Evolutionary conservation across 1,139 yeast genomes (phyloP), one percentile per base, ranked within the genome.

Genomic region (Zhuliangozyma blackwelliae): DNA sequence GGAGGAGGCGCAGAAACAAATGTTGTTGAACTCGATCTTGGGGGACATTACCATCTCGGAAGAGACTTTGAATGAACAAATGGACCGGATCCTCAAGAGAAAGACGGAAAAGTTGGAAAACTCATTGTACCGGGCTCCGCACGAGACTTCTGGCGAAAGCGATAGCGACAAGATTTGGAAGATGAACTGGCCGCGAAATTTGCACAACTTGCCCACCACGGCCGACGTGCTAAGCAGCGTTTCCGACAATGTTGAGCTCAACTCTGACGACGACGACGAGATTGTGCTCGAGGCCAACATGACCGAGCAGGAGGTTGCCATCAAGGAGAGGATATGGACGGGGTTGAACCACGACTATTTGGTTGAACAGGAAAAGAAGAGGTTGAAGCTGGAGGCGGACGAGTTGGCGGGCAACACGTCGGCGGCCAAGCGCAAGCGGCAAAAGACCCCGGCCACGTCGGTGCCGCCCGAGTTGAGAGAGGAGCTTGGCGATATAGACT

Each of bases 331-430:
- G 43, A 77, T 89, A 5, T 92, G 98, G 97, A 78, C 85, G 39
- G 89, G 94, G 1, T 69, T 87, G 37, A 88, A 92, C 59, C 86
- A 85, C 41, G 97, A 90, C 26, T 94, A 80, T 52, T 65, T 92
- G 40, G 61, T 88, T 21, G 94, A 83, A 36, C 96, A 88, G 59
- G 97, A 92, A 51, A 78, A 78, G 49, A 89, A 88, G 56, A 68
- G 92, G 44, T 70, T 90, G 46, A 87, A 90, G 54, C 75, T 75
- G 36, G 96, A 90, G 54, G 94, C 96, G 0, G 98, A 94, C 62
- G 79, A 77, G 41, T 68, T 82, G 30, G 80, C 89, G 0, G 94
- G 94, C 5, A 85, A 83, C 51, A 79, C 85, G 1, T 69, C 79
- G 4, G 78, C 72, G 8, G 63, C 71, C 5, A 55, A 61, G 29